phyloP scores from a whole-genome alignment of 495 filamentous ascomycete genomes.

The Podospora pseudocomata region DNA sequence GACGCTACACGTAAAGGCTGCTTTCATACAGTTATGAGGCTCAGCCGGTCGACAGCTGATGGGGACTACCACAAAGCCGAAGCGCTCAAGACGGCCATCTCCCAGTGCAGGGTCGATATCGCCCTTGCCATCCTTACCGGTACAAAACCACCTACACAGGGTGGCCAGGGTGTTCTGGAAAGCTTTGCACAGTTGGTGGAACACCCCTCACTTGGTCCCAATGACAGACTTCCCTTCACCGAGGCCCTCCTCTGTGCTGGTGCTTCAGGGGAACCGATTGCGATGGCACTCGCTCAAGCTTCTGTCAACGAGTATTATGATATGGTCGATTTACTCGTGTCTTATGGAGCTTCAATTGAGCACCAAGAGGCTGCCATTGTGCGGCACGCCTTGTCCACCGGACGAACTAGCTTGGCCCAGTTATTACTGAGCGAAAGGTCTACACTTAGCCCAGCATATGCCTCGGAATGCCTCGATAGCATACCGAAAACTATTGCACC shows the following conservation, averaged over 20 bases:
- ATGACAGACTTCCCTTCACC: conserved; percentile 40
- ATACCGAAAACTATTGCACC: conserved; percentile 41
- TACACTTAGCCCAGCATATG: conserved; percentile 35
- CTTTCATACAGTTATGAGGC: conserved; percentile 40
- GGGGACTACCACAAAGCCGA: conserved; percentile 42
- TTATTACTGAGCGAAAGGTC: conserved; percentile 37
- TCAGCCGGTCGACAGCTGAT: conserved; percentile 44
- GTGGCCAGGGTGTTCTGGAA: conserved; percentile 36
- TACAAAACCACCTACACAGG: conserved; percentile 34
- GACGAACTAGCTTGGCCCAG: conserved; percentile 38
- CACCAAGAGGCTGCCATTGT: conserved; percentile 40
- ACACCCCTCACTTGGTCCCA: conserved; percentile 39
- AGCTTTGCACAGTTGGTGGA: conserved; percentile 39
- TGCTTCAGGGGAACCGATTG: conserved; percentile 38
- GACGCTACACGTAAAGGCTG: conserved; percentile 44
- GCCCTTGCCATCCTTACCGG: conserved; percentile 45
- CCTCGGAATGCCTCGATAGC: conserved; percentile 41
- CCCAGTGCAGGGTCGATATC: conserved; percentile 41
- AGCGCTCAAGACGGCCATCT: conserved; percentile 42
- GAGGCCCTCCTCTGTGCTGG: conserved; percentile 48
- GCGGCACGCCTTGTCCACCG: conserved; percentile 34
- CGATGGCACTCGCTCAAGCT: conserved; percentile 38
- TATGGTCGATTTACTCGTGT: conserved; percentile 44
- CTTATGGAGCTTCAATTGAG: conserved; percentile 45
- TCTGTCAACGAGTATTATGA: conserved; percentile 40